These are phyloP conservation scores for Colletotrichum theobromicola DNA, from an alignment of 2,329 filamentous ascomycete species.

Conservation along the genomic window DNA sequence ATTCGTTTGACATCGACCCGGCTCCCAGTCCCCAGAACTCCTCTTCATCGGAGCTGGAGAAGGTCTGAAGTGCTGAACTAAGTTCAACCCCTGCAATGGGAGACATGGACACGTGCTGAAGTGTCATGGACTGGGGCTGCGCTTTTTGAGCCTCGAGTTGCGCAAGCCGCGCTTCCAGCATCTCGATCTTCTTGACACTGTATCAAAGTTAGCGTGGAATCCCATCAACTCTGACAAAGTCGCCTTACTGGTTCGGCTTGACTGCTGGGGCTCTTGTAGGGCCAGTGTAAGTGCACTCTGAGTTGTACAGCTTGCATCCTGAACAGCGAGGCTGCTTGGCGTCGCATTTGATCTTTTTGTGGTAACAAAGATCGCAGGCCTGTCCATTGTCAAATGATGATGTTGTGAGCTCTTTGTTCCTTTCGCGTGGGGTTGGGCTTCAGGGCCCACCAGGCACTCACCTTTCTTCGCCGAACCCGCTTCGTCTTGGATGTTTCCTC, in stretches of 20 bases:
- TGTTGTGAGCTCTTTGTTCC: too few species aligned
- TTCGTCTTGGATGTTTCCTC: neutral
- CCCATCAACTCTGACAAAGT: accelerated
- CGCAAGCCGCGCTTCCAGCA: neutral
- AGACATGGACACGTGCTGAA: neutral
- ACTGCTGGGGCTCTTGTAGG: neutral
- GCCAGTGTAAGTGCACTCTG: slow-evolving; percentile 14
- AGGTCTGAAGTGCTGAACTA: neutral
- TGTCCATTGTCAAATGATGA: neutral
- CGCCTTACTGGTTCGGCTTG: neutral
- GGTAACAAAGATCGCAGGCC: slow-evolving; percentile 15
- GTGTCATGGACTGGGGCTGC: neutral
- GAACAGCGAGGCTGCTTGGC: slow-evolving; percentile 4
- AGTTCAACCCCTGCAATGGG: neutral
- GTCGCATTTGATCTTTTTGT: slow-evolving; percentile 21
- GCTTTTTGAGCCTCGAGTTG: neutral
- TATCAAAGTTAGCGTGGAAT: neutral
- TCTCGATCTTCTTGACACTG: slow-evolving; percentile 1
- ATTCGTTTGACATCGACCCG: neutral
- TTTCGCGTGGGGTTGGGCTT: too few species aligned
- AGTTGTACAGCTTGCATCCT: slow-evolving; percentile 11
- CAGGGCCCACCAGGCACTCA: neutral
- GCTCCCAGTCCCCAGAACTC: neutral
- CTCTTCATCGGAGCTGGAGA: neutral
- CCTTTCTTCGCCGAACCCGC: slow-evolving; percentile 8